Evolutionary conservation across 176 grass and related monocot species (phyloP).

Genomic region (Oryza punctata): DNA sequence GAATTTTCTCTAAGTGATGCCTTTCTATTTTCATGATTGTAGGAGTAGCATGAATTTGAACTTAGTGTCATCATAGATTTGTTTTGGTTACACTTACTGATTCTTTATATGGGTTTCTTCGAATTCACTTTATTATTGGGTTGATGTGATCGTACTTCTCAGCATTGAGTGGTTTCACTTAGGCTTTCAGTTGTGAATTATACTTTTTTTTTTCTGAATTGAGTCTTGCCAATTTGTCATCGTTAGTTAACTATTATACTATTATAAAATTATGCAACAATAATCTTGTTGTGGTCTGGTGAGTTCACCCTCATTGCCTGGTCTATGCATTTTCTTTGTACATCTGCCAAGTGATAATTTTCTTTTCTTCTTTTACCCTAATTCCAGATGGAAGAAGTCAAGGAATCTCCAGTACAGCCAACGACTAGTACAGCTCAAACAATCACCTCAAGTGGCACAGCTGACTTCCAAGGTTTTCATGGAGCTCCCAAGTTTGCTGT

Average conservation of each 20-base stretch:
- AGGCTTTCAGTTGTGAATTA: not conserved
- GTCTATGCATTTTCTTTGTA: conserved; percentile 15
- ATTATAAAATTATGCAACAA: not conserved
- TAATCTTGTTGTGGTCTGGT: not conserved
- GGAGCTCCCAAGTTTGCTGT: conserved; percentile 53
- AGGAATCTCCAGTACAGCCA: conserved; percentile 62
- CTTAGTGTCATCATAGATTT: not conserved
- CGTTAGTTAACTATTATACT: not conserved
- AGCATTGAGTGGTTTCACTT: conserved; percentile 1
- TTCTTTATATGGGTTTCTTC: not conserved
- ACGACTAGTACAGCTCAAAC: conserved; percentile 55
- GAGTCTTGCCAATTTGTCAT: not conserved
- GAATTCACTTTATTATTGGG: not conserved
- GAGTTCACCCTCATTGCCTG: conserved; percentile 10
- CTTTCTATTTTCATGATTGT: conserved; percentile 16
- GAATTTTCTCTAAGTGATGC: not conserved
- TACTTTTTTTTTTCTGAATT: not conserved
- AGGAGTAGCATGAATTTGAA: conserved; percentile 8
- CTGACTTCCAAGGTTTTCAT: conserved; percentile 53
- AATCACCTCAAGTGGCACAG: conserved; percentile 32
- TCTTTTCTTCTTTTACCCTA: not conserved
- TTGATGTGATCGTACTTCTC: not conserved
- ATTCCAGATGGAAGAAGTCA: conserved; percentile 85
- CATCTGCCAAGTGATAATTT: conserved; percentile 18
- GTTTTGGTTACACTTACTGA: not conserved